These are phyloP conservation scores for Hericium erinaceus DNA, from an alignment of 768 basidiomycete genomes.

Conservation along the genomic window DNA sequence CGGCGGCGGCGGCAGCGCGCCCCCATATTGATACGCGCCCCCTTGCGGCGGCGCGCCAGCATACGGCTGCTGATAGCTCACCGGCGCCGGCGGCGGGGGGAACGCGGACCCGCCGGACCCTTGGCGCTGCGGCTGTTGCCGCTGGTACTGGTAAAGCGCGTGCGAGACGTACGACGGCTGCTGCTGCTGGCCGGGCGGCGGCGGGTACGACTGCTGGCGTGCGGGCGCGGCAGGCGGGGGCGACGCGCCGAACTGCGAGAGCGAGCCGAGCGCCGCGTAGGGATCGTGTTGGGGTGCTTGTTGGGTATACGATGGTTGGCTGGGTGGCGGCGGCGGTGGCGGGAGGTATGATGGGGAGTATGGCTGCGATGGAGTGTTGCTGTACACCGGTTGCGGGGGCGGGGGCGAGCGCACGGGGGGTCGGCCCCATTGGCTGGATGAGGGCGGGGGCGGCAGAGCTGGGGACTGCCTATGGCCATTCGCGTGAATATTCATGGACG, in stretches of 20 bases:
- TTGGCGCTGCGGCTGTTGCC: conserved; percentile 5
- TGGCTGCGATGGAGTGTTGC: conserved; percentile 6
- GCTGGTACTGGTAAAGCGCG: not conserved
- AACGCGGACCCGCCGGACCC: conserved; percentile 12
- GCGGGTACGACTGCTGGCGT: conserved; percentile 17
- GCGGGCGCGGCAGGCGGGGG: conserved; percentile 16
- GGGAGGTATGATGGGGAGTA: conserved; percentile 8
- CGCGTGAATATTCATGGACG: conserved; percentile 42
- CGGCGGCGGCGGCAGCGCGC: conserved; percentile 14
- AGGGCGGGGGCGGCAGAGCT: conserved; percentile 22
- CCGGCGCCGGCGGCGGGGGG: conserved; percentile 22
- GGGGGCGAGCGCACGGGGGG: conserved; percentile 1
- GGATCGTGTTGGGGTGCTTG: conserved; percentile 9
- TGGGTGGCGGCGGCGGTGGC: conserved; percentile 14
- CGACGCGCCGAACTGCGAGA: conserved; percentile 4
- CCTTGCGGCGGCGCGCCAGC: conserved; percentile 8
- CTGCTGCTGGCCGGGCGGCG: conserved; percentile 7
- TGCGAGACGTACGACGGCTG: conserved; percentile 10
- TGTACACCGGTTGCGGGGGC: conserved; percentile 1
- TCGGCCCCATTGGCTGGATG: conserved; percentile 15
- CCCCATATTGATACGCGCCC: conserved; percentile 3
- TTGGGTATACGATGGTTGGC: conserved; percentile 6
- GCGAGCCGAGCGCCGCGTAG: conserved; percentile 10
- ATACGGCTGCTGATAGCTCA: conserved; percentile 18
- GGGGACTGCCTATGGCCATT: conserved; percentile 22